phyloP scores from a whole-genome alignment of 257 asterid genomes.

The Rehmannia glutinosa region DNA sequence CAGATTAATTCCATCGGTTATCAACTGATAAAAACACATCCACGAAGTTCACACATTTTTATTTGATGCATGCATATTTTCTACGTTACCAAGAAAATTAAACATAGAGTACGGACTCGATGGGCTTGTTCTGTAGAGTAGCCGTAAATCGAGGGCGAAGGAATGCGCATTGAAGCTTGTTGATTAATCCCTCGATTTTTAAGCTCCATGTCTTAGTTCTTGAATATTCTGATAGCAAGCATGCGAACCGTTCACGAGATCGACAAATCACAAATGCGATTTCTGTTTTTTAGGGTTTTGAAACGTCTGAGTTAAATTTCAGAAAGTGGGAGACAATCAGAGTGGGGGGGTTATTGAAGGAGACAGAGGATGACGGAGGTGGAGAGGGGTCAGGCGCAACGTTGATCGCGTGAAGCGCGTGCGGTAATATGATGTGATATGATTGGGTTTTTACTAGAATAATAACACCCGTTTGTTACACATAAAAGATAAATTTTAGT shows the following conservation, averaged over 20 bases:
- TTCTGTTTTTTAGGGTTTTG: not conserved
- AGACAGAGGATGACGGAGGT: not conserved
- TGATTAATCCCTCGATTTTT: constrained; percentile 14
- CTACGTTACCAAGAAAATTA: not conserved
- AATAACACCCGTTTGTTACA: too few species aligned
- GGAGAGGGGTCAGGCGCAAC: not conserved
- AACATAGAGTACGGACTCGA: constrained; percentile 7
- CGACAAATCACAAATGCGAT: too few species aligned
- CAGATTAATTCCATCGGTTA: not conserved
- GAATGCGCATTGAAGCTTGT: constrained; percentile 2
- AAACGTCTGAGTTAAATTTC: not conserved
- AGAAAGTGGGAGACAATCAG: not conserved
- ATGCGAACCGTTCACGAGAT: not conserved
- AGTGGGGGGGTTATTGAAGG: too few species aligned
- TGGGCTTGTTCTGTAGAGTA: constrained; percentile 18
- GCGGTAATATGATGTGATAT: too few species aligned
- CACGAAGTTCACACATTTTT: not conserved
- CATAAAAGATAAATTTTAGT: too few species aligned
- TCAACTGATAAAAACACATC: not conserved
- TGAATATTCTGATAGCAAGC: not conserved
- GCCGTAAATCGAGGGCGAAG: constrained; percentile 1
- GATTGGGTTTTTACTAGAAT: too few species aligned
- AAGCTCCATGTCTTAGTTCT: constrained; percentile 18
- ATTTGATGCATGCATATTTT: not conserved
- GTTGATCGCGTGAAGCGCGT: not conserved